These are phyloP conservation scores for Rubia peregrina DNA, from an alignment of 305 asterid genomes.

Conservation along the genomic window DNA sequence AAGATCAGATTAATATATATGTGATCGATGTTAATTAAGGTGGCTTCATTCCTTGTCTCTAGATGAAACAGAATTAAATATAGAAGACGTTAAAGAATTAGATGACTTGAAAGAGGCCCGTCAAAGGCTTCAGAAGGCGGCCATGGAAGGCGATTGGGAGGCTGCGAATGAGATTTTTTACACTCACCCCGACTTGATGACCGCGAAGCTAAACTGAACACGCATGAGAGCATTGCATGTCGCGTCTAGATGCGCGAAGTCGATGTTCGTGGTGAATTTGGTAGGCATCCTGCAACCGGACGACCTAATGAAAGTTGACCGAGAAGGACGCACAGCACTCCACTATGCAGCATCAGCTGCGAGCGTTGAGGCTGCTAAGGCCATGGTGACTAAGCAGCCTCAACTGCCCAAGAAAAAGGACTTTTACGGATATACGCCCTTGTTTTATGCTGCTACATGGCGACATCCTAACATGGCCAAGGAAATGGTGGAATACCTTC, in stretches of 20 bases:
- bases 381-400: background rate
- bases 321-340: background rate
- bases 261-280: background rate
- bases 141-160: background rate
- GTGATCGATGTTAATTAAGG: too few species aligned
- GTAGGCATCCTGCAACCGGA: background rate
- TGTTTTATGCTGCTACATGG: slow-evolving; percentile 6
- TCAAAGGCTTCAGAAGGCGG: background rate
- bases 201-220: background rate
- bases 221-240: background rate
- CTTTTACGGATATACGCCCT: background rate
- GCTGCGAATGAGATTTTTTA: background rate
- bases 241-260: background rate
- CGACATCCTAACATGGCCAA: background rate
- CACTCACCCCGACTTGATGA: background rate
- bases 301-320: background rate
- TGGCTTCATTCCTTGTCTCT: too few species aligned
- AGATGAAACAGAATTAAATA: too few species aligned
- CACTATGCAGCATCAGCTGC: background rate
- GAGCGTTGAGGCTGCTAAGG: background rate
- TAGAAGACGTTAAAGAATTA: background rate
- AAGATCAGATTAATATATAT: too few species aligned
- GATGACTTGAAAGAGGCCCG: background rate
- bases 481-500: slow-evolving; percentile 5
- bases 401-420: background rate